Evolutionary conservation across 441 rosid species (phyloP), one percentile per base, ranked within the genome.

Genomic region (Syzygium malaccense): DNA sequence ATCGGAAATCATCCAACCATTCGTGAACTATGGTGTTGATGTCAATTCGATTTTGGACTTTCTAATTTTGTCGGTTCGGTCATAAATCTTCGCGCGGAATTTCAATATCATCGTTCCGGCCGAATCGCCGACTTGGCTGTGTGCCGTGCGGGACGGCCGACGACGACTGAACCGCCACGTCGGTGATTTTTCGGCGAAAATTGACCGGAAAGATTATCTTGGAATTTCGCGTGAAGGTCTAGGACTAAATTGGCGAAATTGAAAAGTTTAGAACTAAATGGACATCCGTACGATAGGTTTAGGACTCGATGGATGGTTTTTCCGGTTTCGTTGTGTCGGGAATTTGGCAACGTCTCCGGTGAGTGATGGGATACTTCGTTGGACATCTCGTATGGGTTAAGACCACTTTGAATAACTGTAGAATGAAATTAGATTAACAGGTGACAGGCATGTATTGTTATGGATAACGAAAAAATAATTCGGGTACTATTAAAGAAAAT

Each of bases 131-230:
- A 62, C 1, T 4, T 3, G 1, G 20, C 2, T 14, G 4, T 62
- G 33, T 62, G n/a, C 33, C 10, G 14, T 1, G 2, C 28, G n/a
- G 14, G 14, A 62, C 1, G 0, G 4, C 1, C 4, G 9, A 0
- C 4, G 4, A 62, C 14, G 2, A n/a, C 0, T n/a, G 0, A 7
- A 14, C 5, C 1, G 8, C 0, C 1, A n/a, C 2, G 30, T 62
- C 0, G 2, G 7, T 10, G 26, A 66, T 68, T 68, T 68, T 68
- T 0, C 0, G 7, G 11, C 1, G 0, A 68, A 33, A 33, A 32
- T 33, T 19, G 1, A 0, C 0, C 1, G 0, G 9, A 33, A 68
- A 4, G 4, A 33, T 0, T 33, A 2, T 2, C 10, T 4, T 33
- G 2, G 7, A 68, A 33, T 9, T 66, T 8, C 41, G 0, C 0